Evolutionary conservation across 2,329 filamentous ascomycete genomes (phyloP).

Genomic region (Phialemonium atrogriseum): DNA sequence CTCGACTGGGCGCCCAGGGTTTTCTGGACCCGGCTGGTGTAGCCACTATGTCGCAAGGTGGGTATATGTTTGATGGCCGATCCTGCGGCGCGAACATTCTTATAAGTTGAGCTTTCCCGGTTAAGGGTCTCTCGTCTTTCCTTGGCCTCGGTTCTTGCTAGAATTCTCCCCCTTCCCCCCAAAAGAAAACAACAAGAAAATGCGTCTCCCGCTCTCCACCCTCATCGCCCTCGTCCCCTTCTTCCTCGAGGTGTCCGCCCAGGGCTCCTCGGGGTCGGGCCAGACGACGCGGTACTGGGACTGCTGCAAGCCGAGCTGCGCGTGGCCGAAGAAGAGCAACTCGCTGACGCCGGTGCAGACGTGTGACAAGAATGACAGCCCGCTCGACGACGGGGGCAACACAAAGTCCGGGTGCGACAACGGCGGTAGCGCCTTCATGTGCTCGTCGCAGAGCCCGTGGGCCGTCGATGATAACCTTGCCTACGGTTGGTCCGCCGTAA

Average conservation of each 20-base stretch:
- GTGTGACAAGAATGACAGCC: constrained; percentile 40
- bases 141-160: neutral
- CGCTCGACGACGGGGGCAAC: constrained; percentile 30
- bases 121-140: neutral
- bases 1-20: too few species aligned
- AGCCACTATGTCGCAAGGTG: too few species aligned
- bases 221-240: constrained; percentile 13
- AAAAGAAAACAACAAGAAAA: constrained; percentile 4
- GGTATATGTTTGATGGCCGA: too few species aligned
- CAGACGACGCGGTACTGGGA: constrained; percentile 35
- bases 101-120: constrained; percentile 3
- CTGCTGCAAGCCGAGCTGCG: constrained; percentile 53
- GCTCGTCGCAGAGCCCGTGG: constrained; percentile 43
- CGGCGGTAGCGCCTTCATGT: constrained; percentile 44
- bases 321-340: constrained; percentile 40
- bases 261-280: constrained; percentile 17
- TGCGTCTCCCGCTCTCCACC: constrained; percentile 15
- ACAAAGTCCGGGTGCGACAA: constrained; percentile 26
- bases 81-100: too few species aligned
- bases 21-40: too few species aligned
- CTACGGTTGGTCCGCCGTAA: constrained; percentile 47
- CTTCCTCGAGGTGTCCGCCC: constrained; percentile 12
- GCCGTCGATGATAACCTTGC: constrained; percentile 38
- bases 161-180: neutral
- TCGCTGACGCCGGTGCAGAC: constrained; percentile 30